Base-by-base conservation (phyloP, 139 green algal species). In the Zygnema circumcarinatum region DNA sequence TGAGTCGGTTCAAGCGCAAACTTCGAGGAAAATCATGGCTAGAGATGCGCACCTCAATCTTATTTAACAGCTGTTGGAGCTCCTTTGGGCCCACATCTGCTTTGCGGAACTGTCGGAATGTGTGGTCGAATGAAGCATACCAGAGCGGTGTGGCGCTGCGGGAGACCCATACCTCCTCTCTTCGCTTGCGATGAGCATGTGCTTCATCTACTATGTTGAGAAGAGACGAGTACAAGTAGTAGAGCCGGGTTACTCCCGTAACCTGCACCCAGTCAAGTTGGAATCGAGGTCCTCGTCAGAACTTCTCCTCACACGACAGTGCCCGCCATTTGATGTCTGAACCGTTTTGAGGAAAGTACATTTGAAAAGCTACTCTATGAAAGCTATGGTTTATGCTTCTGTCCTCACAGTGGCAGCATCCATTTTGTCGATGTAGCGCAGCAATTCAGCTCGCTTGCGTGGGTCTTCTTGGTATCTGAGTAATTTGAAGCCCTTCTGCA, bases 141-240 rank as follows among this genome's bases (percentile, higher is more conserved):
- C 85, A 90, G 32, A 80, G n/a, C 3, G 81, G 81, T 39, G 81
- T 41, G 22, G 47, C 54, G 31, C 29, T 36, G n/a, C 56, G 81
- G 11, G 54, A 53, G 21, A 3, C 22, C 41, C 84, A 68, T 20
- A 90, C 47, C 2, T 62, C 1, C 21, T 86, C 53, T 41, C 85
- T 41, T 1, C 85, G n/a, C 2, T 39, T 32, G 22, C 75, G 47
- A 52, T 90, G 75, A 40, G 33, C 36, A 69, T 90, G 68, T 2
- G 85, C 75, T 47, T 90, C 85, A 20, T 90, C 85, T 21, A 68
- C 75, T 2, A 86, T n/a, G 53, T 85, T 86, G 35, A 90, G 53
- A 20, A 90, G 36, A n/a, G 42, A 62, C 1, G 85, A 86, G 53
- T 90, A 86, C 3, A 73, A n/a, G 20, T 79, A 86, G 52, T 82